These are phyloP conservation scores for Pontederia crassipes DNA, from an alignment of 176 grass and related monocot species.

Conservation along the genomic window DNA sequence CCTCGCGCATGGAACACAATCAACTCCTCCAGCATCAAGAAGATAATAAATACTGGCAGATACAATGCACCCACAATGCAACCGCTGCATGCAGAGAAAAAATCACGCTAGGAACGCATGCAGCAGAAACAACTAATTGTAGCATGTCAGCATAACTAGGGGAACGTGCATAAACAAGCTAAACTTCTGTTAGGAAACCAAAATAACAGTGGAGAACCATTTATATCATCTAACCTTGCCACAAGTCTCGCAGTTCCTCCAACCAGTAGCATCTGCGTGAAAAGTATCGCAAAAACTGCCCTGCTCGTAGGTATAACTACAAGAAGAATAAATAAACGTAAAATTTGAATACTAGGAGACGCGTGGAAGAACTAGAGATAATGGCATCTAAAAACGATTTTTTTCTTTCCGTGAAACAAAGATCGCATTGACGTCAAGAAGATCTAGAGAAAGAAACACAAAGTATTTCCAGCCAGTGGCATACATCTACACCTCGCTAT, in stretches of 20 bases:
- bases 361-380: not conserved
- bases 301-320: slow-evolving; percentile 55
- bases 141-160: not conserved
- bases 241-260: slow-evolving; percentile 87
- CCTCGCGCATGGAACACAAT: slow-evolving; percentile 61
- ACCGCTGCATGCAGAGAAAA: slow-evolving; percentile 38
- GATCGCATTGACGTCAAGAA: no score
- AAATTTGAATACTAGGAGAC: slow-evolving; percentile 19
- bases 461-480: no score
- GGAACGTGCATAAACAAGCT: not conserved
- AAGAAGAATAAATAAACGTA: slow-evolving; percentile 21
- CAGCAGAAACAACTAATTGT: not conserved
- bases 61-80: slow-evolving; percentile 95
- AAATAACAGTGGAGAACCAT: not conserved
- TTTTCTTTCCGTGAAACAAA: no score
- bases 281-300: slow-evolving; percentile 90
- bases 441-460: no score
- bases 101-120: not conserved
- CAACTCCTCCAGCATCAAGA: slow-evolving; percentile 75
- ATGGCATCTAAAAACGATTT: not conserved
- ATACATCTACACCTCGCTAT: no score
- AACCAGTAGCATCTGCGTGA: slow-evolving; percentile 76
- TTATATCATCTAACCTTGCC: slow-evolving; percentile 56
- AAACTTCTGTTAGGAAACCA: not conserved
- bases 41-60: slow-evolving; percentile 52